Conservation (phyloP, 345 rosid genomes). For the Eucalyptus leucophloia region DNA sequence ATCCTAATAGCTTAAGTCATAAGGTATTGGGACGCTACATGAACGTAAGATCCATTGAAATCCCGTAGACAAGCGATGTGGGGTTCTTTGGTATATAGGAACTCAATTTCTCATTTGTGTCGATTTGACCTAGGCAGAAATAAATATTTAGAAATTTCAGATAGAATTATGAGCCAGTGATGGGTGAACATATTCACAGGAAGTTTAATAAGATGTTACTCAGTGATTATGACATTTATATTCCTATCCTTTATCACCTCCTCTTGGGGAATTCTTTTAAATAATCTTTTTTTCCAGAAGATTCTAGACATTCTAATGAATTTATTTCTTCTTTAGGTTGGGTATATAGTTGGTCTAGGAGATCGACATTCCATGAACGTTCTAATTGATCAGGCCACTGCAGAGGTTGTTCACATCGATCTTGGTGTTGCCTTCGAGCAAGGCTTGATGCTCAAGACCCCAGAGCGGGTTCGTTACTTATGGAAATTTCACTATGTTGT, state of each 20-base stretch:
- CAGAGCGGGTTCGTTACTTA: constrained; percentile 60
- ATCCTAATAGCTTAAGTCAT: not conserved
- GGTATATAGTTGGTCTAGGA: constrained; percentile 96
- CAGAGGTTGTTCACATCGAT: constrained; percentile 98
- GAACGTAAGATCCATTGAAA: not conserved
- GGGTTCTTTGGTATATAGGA: not conserved
- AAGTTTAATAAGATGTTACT: not conserved
- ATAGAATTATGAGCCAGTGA: not conserved
- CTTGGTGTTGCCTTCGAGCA: constrained; percentile 99
- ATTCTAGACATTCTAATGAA: not conserved
- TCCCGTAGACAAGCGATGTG: not conserved
- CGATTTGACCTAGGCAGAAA: not conserved
- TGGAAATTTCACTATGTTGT: not conserved
- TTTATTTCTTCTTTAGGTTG: constrained; percentile 45
- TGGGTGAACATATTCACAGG: not conserved
- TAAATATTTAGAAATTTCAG: not conserved
- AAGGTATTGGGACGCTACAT: not conserved
- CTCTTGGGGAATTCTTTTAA: not conserved
- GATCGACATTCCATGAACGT: constrained; percentile 95
- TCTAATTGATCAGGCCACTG: constrained; percentile 89
- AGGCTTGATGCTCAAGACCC: constrained; percentile 96
- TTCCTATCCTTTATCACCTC: not conserved
- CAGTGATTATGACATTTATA: not conserved
- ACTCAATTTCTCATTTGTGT: not conserved
- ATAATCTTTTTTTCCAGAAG: not conserved